These are phyloP conservation scores for Candida mattraensis DNA, from an alignment of 805 yeast genomes.

Conservation along the genomic window DNA sequence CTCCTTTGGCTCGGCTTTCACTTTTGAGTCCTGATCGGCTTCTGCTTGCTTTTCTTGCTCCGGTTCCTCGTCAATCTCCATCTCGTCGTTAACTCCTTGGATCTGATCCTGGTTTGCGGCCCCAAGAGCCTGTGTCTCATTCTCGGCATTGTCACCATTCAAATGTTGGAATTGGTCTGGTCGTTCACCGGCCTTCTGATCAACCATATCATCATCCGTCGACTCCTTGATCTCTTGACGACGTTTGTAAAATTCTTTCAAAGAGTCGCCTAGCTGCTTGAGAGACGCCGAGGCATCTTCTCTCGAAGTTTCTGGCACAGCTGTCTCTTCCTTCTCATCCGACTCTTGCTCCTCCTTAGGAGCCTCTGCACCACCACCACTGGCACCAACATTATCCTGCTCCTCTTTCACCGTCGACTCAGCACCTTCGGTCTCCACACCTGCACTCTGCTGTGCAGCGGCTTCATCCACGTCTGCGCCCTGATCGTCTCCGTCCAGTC, in stretches of 20 bases:
- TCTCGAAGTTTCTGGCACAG: constrained; percentile 59
- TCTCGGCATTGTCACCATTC: constrained; percentile 74
- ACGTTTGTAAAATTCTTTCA: constrained; percentile 89
- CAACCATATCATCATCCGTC: constrained; percentile 49
- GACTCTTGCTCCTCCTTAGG: constrained; percentile 40
- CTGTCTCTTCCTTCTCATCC: constrained; percentile 43
- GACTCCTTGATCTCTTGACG: constrained; percentile 83
- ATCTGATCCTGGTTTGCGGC: constrained; percentile 79
- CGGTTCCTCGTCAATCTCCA: constrained; percentile 75
- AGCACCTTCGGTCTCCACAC: constrained; percentile 38
- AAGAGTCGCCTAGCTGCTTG: constrained; percentile 86
- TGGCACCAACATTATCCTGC: constrained; percentile 66
- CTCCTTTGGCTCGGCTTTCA: constrained; percentile 30
- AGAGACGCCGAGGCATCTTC: constrained; percentile 73
- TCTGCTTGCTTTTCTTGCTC: constrained; percentile 35
- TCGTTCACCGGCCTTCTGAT: constrained; percentile 58
- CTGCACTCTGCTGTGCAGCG: constrained; percentile 35
- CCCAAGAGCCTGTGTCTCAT: constrained; percentile 90
- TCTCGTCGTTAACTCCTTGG: constrained; percentile 74
- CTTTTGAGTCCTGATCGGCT: constrained; percentile 28
- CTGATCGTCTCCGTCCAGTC: constrained; percentile 37
- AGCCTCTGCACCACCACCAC: constrained; percentile 53
- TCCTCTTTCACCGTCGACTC: constrained; percentile 37
- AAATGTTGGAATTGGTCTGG: constrained; percentile 87
- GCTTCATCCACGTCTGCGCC: constrained; percentile 34